These are phyloP conservation scores for Mallotus repandus DNA, from an alignment of 441 rosid genomes.

Conservation along the genomic window DNA sequence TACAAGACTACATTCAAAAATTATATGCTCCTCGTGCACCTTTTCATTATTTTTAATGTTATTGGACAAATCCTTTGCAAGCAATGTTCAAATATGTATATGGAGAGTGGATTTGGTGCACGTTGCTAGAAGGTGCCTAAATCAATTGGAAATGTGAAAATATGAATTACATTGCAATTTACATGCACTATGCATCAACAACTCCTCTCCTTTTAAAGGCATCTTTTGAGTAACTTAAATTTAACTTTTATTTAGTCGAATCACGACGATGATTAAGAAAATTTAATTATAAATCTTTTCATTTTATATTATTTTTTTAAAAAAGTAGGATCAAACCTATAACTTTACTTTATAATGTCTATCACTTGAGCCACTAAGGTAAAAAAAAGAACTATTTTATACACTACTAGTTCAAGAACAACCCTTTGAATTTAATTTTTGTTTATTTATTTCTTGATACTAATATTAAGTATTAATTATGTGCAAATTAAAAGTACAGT, in stretches of 20 bases:
- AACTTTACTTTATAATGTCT: too few species aligned
- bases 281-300: too few species aligned
- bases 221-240: neutral
- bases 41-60: neutral
- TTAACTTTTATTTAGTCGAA: too few species aligned
- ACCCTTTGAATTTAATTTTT: neutral
- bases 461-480: neutral
- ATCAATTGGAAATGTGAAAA: neutral
- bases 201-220: neutral
- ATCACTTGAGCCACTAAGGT: too few species aligned
- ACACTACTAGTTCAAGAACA: too few species aligned
- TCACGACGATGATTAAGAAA: too few species aligned
- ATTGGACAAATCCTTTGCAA: neutral
- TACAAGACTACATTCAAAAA: constrained; percentile 13
- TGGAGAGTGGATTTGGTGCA: neutral
- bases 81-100: neutral
- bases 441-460: neutral
- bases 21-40: constrained; percentile 17
- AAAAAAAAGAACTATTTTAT: too few species aligned
- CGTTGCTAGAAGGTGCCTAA: neutral
- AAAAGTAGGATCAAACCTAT: too few species aligned
- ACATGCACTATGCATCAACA: too few species aligned
- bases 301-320: too few species aligned
- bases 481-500: constrained; percentile 20
- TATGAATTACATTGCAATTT: neutral